These are phyloP conservation scores for Pyracantha coccinea DNA, from an alignment of 331 rosid genomes.

Conservation along the genomic window DNA sequence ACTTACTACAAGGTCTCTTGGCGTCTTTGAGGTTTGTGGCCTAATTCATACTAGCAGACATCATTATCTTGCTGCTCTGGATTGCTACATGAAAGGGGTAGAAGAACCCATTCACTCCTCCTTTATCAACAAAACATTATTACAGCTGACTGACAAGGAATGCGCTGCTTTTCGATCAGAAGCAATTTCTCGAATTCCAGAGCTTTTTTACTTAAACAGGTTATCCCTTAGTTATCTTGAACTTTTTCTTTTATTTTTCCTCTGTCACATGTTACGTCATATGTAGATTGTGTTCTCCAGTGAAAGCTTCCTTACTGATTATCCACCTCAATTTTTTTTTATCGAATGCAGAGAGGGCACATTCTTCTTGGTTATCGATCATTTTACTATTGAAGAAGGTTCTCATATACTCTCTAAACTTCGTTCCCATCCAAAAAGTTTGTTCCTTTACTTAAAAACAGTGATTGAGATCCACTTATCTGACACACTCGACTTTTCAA, in stretches of 20 bases:
- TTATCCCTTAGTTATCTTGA: slow-evolving; percentile 21
- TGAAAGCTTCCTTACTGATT: background rate
- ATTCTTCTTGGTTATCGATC: slow-evolving; percentile 58
- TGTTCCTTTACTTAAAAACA: slow-evolving; percentile 85
- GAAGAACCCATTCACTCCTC: slow-evolving; percentile 85
- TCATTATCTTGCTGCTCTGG: slow-evolving; percentile 76
- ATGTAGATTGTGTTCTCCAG: background rate
- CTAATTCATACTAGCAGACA: slow-evolving; percentile 61
- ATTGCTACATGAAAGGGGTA: slow-evolving; percentile 76
- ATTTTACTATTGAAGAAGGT: slow-evolving; percentile 54
- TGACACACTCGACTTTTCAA: slow-evolving; percentile 63
- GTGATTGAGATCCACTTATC: slow-evolving; percentile 77
- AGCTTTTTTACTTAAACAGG: slow-evolving; percentile 76
- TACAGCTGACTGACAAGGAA: slow-evolving; percentile 41
- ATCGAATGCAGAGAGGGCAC: slow-evolving; percentile 57
- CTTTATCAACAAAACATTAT: slow-evolving; percentile 59
- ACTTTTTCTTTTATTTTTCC: background rate
- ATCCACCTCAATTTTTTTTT: slow-evolving; percentile 7
- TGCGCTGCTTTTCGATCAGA: slow-evolving; percentile 47
- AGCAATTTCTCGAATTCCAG: slow-evolving; percentile 61
- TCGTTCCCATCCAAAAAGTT: slow-evolving; percentile 65
- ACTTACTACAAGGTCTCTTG: slow-evolving; percentile 14
- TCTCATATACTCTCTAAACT: slow-evolving; percentile 59
- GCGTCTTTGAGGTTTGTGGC: slow-evolving; percentile 69
- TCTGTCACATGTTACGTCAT: background rate